phyloP scores from a whole-genome alignment of 2,329 filamentous ascomycete species.

The Xylaria sp. region DNA sequence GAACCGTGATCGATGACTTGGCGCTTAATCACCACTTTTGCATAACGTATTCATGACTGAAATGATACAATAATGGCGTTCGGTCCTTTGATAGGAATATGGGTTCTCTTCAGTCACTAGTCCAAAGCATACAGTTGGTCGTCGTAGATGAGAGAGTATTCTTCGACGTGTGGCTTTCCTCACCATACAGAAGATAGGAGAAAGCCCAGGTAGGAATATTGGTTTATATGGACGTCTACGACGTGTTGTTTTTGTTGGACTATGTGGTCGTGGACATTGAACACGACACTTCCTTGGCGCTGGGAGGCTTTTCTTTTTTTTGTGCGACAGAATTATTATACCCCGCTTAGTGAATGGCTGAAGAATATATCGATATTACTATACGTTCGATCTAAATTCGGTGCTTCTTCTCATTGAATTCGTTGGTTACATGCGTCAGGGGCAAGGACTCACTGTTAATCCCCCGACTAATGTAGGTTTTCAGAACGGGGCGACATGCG shows the following conservation, averaged over 20 bases:
- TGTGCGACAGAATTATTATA: conserved; percentile 32
- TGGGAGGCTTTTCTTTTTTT: conserved; percentile 14
- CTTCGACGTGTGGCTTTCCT: not conserved
- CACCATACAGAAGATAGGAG: not conserved
- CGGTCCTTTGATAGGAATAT: conserved; percentile 11
- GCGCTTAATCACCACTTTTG: conserved; percentile 18
- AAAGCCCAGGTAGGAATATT: not conserved
- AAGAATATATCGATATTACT: conserved; percentile 22
- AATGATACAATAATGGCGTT: conserved; percentile 34
- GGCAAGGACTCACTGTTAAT: not conserved
- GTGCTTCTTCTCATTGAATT: not conserved
- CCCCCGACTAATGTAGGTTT: not conserved
- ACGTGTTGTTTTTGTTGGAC: conserved; percentile 21
- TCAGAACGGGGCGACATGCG: not conserved
- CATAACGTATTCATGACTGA: conserved; percentile 32
- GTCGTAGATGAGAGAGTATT: not conserved
- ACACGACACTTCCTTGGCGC: conserved; percentile 17
- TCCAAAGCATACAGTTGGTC: not conserved
- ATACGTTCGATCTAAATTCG: not conserved
- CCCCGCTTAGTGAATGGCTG: conserved; percentile 29
- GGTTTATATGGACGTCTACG: conserved; percentile 19
- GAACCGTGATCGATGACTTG: conserved; percentile 33
- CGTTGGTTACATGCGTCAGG: not conserved
- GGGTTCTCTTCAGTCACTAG: conserved; percentile 3
- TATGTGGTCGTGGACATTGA: conserved; percentile 2